phyloP scores from a whole-genome alignment of 768 basidiomycete species.

The Paxillus involutus region DNA sequence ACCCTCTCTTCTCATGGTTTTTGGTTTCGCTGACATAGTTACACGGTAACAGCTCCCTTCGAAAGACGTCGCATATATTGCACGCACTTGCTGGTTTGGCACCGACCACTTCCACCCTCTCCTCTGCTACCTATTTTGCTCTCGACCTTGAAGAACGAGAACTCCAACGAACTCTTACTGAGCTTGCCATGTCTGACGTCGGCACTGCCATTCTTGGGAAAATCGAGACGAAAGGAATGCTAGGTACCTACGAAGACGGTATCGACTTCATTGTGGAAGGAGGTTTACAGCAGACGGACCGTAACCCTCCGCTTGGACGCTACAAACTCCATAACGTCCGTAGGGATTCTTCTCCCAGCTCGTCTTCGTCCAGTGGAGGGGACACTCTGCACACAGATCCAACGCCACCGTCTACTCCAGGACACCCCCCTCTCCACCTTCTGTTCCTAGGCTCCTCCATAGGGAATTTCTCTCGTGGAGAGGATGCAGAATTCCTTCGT shows the following conservation, averaged over 20 bases:
- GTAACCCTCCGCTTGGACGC: slow-evolving; percentile 2
- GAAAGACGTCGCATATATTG: slow-evolving; percentile 87
- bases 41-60: slow-evolving; percentile 56
- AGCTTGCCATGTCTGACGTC: slow-evolving; percentile 62
- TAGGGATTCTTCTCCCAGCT: slow-evolving; percentile 40
- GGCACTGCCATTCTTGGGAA: slow-evolving; percentile 66
- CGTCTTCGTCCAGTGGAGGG: slow-evolving; percentile 30
- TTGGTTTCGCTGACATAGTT: slow-evolving; percentile 8
- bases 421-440: slow-evolving; percentile 66
- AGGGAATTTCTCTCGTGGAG: slow-evolving; percentile 82
- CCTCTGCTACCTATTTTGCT: slow-evolving; percentile 82
- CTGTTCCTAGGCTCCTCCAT: slow-evolving; percentile 91
- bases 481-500: slow-evolving; percentile 70
- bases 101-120: slow-evolving; percentile 28
- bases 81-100: slow-evolving; percentile 63
- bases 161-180: slow-evolving; percentile 73
- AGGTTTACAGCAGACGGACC: slow-evolving; percentile 14
- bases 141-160: slow-evolving; percentile 91
- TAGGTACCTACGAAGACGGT: slow-evolving; percentile 90
- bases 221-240: slow-evolving; percentile 79
- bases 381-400: background rate
- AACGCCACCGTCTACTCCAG: slow-evolving; percentile 46
- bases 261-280: slow-evolving; percentile 69
- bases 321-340: slow-evolving; percentile 11
- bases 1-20: background rate